A percentile compares a stretch with the other conserved stretches of the same genome.
Conservation (phyloP, 2,329 filamentous ascomycete species). For the Fusarium domesticum region DNA sequence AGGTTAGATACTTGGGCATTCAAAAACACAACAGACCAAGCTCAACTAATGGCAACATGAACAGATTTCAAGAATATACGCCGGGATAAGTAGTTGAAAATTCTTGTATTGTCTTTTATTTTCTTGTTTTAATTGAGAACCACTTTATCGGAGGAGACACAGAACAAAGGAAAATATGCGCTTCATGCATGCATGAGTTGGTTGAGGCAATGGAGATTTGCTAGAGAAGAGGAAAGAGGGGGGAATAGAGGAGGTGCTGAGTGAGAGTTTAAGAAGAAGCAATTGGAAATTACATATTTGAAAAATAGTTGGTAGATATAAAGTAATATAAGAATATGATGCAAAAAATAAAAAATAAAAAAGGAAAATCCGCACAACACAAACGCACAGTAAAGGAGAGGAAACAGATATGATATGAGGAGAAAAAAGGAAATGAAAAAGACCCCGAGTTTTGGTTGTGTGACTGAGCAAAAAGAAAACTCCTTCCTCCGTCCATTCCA, state of each 20-base stretch:
- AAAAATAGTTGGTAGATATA: neutral
- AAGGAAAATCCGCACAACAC: neutral
- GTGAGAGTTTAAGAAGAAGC: neutral
- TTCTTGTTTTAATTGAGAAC: neutral
- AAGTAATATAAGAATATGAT: neutral
- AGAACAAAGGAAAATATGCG: neutral
- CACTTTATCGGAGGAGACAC: neutral
- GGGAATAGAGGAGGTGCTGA: neutral
- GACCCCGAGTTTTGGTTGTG: slow-evolving; percentile 16
- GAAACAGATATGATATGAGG: slow-evolving; percentile 6
- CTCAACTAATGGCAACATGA: no score
- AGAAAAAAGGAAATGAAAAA: slow-evolving; percentile 27
- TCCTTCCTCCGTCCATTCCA: slow-evolving; percentile 1
- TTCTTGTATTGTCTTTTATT: neutral
- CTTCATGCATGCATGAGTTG: neutral
- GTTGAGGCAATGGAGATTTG: neutral
- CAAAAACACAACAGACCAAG: no score
- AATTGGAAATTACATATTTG: slow-evolving; percentile 1
- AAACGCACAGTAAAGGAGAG: neutral
- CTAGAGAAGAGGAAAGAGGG: neutral
- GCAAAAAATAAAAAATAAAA: neutral
- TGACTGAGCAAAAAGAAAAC: slow-evolving; percentile 9
- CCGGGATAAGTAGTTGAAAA: no score
- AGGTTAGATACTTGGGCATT: no score
- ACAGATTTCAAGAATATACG: no score